Evolutionary conservation across 164 flowering plant genomes (phyloP).

Genomic region (Sedum album): DNA sequence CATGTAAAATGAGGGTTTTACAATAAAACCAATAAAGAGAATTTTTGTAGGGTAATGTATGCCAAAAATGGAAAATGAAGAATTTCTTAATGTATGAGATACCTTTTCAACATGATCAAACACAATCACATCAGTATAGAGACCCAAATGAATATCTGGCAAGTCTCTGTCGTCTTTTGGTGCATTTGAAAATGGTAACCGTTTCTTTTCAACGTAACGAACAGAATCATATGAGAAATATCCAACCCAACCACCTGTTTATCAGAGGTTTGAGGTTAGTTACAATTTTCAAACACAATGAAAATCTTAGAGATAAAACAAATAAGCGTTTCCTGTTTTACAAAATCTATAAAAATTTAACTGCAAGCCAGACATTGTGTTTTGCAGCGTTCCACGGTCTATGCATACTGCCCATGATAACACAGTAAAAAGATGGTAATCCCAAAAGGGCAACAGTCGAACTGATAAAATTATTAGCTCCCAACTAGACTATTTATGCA

Average conservation of each 20-base stretch:
- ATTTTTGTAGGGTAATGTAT: neutral
- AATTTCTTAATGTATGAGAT: neutral
- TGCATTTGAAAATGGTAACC: slow-evolving; percentile 66
- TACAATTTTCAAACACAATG: neutral
- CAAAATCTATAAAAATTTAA: neutral
- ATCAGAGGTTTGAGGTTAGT: slow-evolving; percentile 6
- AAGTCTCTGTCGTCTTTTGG: slow-evolving; percentile 82
- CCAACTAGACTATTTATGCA: no score
- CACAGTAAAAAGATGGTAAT: no score
- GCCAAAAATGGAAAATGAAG: neutral
- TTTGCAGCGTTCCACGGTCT: no score
- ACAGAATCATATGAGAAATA: slow-evolving; percentile 91
- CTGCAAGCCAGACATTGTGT: neutral
- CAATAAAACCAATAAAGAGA: neutral
- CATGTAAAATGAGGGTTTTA: no score
- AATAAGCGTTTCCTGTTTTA: neutral
- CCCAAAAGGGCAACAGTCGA: no score
- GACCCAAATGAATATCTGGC: slow-evolving; percentile 77
- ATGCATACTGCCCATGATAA: no score
- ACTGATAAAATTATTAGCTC: no score
- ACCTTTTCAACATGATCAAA: slow-evolving; percentile 98
- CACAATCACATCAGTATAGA: slow-evolving; percentile 84
- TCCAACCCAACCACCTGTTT: slow-evolving; percentile 92
- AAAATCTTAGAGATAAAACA: no score
- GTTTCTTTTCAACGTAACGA: slow-evolving; percentile 76